A percentile compares a stretch with the other conserved stretches of the same genome.
phyloP scores from a whole-genome alignment of 2,329 filamentous ascomycete genomes.

The Alternaria arbusti region DNA sequence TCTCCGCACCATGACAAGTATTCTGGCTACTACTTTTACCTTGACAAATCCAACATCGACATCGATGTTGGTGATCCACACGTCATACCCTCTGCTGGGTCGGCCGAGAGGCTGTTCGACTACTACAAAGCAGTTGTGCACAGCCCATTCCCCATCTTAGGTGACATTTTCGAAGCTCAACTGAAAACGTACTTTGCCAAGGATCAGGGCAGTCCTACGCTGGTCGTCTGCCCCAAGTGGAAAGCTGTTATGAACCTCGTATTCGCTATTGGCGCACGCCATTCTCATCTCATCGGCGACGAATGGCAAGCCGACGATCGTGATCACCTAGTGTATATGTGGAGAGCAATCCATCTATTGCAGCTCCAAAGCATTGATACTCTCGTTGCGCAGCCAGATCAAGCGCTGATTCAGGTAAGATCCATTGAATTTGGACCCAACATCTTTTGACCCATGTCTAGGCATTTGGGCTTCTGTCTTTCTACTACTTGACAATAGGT shows the following conservation, averaged over 20 bases:
- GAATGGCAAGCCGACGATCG: slow-evolving; percentile 23
- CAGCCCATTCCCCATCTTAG: slow-evolving; percentile 32
- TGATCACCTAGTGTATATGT: slow-evolving; percentile 45
- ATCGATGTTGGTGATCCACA: slow-evolving; percentile 21
- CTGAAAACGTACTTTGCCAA: slow-evolving; percentile 4
- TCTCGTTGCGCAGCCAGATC: slow-evolving; percentile 32
- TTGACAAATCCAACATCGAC: slow-evolving; percentile 24
- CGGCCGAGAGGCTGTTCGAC: slow-evolving; percentile 34
- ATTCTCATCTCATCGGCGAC: slow-evolving; percentile 35
- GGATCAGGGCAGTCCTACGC: not conserved
- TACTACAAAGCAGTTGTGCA: slow-evolving; percentile 37
- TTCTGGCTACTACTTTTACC: slow-evolving; percentile 34
- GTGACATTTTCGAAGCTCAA: slow-evolving; percentile 12
- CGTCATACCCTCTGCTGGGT: slow-evolving; percentile 33
- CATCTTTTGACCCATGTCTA: slow-evolving; percentile 21
- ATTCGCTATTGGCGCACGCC: slow-evolving; percentile 48
- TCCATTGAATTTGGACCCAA: not conserved
- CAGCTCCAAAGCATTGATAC: slow-evolving; percentile 27
- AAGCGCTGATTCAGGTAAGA: slow-evolving; percentile 20
- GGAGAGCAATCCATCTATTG: slow-evolving; percentile 21
- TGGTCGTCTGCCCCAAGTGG: slow-evolving; percentile 28
- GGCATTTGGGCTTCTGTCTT: slow-evolving; percentile 42
- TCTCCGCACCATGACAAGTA: not conserved
- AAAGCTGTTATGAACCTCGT: slow-evolving; percentile 47
- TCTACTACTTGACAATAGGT: slow-evolving; percentile 47